Evolutionary conservation across 352 stramenopile species (phyloP), one percentile per base, ranked within the genome.

Genomic region (Phytophthora europaea): DNA sequence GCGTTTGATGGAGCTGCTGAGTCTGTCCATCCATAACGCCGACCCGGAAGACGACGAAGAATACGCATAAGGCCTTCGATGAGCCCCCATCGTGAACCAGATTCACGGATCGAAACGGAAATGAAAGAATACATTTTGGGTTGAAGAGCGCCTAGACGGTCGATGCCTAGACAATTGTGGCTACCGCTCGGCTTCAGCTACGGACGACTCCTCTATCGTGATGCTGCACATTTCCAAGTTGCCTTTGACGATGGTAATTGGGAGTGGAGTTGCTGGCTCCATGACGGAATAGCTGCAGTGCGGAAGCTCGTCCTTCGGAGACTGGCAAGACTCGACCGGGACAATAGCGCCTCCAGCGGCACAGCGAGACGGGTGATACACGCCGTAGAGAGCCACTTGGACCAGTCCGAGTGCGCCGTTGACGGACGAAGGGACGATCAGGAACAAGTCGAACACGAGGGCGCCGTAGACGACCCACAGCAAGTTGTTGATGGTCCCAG

Each of bases 1-100:
- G 56, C 82, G 87, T 3, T 73, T 96, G 60, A 96, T 96, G 87
- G 87, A 96, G 70, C 68, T 96, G 38, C 63, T 94, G 53, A 93
- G 87, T 67, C 36, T 93, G 23, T 94, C 89, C 0, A 89, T 94
- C 57, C 83, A 94, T 53, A 75, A 79, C 51, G 36, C 64, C 3
- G 75, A 75, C 5, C 65, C 66, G 6, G 67, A 73, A 31, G 65
- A 74, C 59, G 54, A 80, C 48, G 50, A 87, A 43, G 69, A 82
- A 69, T 26, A 82, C 78, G 61, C 70, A 66, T 61, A 87, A 80
- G 5, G 4, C 1, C 6, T 20, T 56, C 45, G 7, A 20, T 9
- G 15, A 15, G 40, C 20, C 40, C 34, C 34, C 34, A 43, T 15
- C 9, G 13, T 15, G 34, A 43, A 43, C 34, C 9, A 9, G 40